Conservation (phyloP, 345 rosid genomes). For the Populus nigra region DNA sequence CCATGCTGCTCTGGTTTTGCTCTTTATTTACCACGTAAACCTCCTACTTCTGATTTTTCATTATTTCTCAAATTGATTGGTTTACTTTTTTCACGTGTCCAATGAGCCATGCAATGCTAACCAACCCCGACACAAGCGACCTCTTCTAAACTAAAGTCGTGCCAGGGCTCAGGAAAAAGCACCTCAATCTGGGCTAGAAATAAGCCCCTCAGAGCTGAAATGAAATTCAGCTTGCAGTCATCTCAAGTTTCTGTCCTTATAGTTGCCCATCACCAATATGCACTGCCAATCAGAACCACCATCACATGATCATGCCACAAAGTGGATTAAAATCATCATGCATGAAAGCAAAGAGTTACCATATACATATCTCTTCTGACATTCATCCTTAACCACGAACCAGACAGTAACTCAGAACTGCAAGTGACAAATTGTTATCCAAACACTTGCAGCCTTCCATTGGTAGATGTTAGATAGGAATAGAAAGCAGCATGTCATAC, state of each 20-base stretch:
- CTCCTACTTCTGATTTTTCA: background rate
- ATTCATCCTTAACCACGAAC: conserved; percentile 14
- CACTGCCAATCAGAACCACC: conserved; percentile 39
- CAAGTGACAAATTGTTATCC: conserved; percentile 13
- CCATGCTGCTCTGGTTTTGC: background rate
- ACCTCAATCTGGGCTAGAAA: conserved; percentile 9
- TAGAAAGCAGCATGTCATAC: background rate
- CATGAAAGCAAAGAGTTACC: conserved; percentile 31
- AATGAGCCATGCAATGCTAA: background rate
- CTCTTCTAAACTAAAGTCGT: conserved; percentile 6
- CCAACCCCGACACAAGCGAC: background rate
- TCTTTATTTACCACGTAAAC: background rate
- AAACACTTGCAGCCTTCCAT: conserved; percentile 15
- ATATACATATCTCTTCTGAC: conserved; percentile 13
- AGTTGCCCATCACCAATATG: conserved; percentile 29
- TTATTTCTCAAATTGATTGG: background rate
- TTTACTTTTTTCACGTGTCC: background rate
- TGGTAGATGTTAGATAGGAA: conserved; percentile 6
- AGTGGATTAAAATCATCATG: conserved; percentile 20
- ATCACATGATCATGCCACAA: conserved; percentile 33
- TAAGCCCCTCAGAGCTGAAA: conserved; percentile 9
- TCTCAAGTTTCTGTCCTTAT: conserved; percentile 28
- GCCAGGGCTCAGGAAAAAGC: conserved; percentile 11
- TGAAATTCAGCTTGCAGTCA: conserved; percentile 24
- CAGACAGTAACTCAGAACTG: conserved; percentile 10